Conservation (phyloP, 2,329 filamentous ascomycete species). For the Stylonectria norvegica region DNA sequence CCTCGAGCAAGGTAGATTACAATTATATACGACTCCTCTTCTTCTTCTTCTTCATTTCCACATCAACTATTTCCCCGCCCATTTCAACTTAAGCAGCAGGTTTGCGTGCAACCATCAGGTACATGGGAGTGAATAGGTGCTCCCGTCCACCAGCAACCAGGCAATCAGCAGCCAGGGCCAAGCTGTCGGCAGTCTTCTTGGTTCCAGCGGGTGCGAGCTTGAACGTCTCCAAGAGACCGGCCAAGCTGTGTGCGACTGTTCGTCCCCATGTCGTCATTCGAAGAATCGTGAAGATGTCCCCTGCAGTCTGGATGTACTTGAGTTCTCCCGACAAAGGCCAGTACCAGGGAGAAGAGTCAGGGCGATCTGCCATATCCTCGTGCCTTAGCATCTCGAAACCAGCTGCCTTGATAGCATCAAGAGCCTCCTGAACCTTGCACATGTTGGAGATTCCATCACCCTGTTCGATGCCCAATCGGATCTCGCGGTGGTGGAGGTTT, state of each 20-base stretch:
- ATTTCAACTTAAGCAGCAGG: constrained; percentile 42
- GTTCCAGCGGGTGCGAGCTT: constrained; percentile 77
- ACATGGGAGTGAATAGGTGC: constrained; percentile 98
- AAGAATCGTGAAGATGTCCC: constrained; percentile 77
- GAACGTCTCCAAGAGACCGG: constrained; percentile 72
- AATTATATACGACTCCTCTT: constrained; percentile 26
- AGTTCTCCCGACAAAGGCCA: constrained; percentile 85
- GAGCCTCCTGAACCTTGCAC: constrained; percentile 78
- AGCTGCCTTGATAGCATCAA: constrained; percentile 78
- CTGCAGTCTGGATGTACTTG: constrained; percentile 74
- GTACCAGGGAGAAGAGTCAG: constrained; percentile 84
- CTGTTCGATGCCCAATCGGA: constrained; percentile 91
- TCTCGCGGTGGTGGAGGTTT: constrained; percentile 80
- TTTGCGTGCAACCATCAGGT: constrained; percentile 92
- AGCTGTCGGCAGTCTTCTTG: constrained; percentile 89
- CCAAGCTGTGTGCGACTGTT: constrained; percentile 68
- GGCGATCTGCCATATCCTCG: constrained; percentile 79
- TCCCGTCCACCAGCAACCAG: constrained; percentile 81
- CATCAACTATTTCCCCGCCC: constrained; percentile 14
- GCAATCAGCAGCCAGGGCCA: constrained; percentile 77
- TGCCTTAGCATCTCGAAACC: constrained; percentile 81
- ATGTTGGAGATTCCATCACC: constrained; percentile 98
- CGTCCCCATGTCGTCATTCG: constrained; percentile 88
- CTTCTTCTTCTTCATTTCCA: constrained; percentile 16
- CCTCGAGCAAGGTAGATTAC: constrained; percentile 21